A percentile compares a stretch with the other conserved stretches of the same genome.
phyloP scores from a whole-genome alignment of 352 stramenopile genomes.

The Globisporangium camurandrum region DNA sequence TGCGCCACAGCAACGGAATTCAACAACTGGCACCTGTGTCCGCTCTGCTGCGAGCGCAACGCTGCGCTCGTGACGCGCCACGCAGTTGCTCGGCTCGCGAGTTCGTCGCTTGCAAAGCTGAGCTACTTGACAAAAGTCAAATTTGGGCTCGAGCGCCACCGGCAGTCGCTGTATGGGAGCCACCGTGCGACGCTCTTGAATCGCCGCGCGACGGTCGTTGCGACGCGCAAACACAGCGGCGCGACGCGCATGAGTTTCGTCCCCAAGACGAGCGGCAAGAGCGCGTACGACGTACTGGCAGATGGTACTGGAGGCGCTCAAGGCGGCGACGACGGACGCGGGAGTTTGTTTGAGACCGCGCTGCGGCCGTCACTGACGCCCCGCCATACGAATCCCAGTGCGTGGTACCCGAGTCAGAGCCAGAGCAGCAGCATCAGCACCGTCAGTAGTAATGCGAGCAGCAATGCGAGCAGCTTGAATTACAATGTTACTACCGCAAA shows the following conservation, averaged over 20 bases:
- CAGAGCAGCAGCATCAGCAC: slow-evolving; percentile 9
- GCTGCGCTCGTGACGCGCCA: slow-evolving; percentile 49
- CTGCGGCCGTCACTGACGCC: slow-evolving; percentile 5
- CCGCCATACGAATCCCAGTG: neutral
- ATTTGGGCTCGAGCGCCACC: slow-evolving; percentile 13
- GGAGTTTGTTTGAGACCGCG: slow-evolving; percentile 10
- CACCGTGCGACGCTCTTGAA: slow-evolving; percentile 13
- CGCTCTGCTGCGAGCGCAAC: slow-evolving; percentile 55
- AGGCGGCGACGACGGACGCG: slow-evolving; percentile 7
- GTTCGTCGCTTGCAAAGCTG: slow-evolving; percentile 15
- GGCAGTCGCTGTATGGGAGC: slow-evolving; percentile 14
- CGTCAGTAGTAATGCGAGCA: neutral
- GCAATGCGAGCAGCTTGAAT: slow-evolving; percentile 1
- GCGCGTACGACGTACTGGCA: slow-evolving; percentile 13
- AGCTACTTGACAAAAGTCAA: slow-evolving; percentile 18
- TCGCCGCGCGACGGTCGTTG: slow-evolving; percentile 11
- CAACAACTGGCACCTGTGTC: slow-evolving; percentile 53
- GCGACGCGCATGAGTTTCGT: slow-evolving; percentile 10
- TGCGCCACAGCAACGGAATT: slow-evolving; percentile 58
- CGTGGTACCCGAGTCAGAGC: neutral
- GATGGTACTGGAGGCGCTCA: slow-evolving; percentile 5
- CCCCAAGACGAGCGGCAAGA: slow-evolving; percentile 14
- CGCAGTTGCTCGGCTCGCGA: slow-evolving; percentile 41
- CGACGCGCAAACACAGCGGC: slow-evolving; percentile 11
- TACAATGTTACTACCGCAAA: neutral